Conservation (phyloP, 495 filamentous ascomycete genomes). For the Cercophora samala region DNA sequence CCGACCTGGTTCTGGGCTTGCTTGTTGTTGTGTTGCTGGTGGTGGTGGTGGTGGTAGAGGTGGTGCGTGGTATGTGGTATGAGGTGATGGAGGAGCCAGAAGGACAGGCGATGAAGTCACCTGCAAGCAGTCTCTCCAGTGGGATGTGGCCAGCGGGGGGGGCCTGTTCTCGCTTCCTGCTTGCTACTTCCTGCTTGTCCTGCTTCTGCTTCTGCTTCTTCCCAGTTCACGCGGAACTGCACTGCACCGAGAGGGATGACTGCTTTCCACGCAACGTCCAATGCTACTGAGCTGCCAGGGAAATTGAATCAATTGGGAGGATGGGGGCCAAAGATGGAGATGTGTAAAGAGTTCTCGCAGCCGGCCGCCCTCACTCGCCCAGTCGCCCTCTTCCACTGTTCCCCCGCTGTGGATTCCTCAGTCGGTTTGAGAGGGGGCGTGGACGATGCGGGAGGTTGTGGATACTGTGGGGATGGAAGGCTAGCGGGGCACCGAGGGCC, state of each 20-base stretch:
- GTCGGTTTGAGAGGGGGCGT: slow-evolving; percentile 11
- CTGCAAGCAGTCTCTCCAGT: slow-evolving; percentile 9
- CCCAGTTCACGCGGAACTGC: neutral
- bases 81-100: slow-evolving; percentile 19
- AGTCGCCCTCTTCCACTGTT: neutral
- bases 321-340: slow-evolving; percentile 2
- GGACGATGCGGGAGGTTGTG: slow-evolving; percentile 15
- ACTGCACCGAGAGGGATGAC: slow-evolving; percentile 3
- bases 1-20: slow-evolving; percentile 24
- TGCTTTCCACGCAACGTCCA: slow-evolving; percentile 4
- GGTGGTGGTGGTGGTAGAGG: too few species aligned
- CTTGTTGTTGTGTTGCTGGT: slow-evolving; percentile 12
- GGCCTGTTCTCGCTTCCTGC: slow-evolving; percentile 7
- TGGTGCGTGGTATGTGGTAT: slow-evolving; percentile 13
- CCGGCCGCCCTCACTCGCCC: slow-evolving; percentile 10
- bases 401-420: slow-evolving; percentile 4
- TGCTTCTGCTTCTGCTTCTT: neutral
- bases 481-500: slow-evolving; percentile 15
- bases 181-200: neutral
- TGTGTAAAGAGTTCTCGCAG: slow-evolving; percentile 4
- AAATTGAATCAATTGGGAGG: slow-evolving; percentile 10
- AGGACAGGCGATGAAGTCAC: slow-evolving; percentile 22
- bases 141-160: slow-evolving; percentile 28
- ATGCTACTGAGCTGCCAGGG: neutral
- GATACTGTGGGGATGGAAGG: slow-evolving; percentile 23